phyloP scores from a whole-genome alignment of 2,329 filamentous ascomycete species.

The Exophiala mesophila region DNA sequence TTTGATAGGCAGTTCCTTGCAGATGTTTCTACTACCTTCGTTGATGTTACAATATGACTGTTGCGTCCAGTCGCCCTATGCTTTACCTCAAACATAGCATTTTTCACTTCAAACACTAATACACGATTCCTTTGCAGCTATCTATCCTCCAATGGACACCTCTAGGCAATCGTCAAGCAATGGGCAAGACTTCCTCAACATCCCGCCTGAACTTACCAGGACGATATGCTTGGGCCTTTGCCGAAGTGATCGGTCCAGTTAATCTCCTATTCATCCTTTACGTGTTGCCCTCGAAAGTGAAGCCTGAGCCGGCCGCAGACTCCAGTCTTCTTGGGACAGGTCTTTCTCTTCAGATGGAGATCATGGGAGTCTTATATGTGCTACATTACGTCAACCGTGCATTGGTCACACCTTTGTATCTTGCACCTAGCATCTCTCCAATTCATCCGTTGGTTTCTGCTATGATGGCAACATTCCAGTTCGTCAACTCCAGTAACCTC shows the following conservation, averaged over 20 bases:
- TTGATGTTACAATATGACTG: no score
- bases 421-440: constrained; percentile 87
- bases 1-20: no score
- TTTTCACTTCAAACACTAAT: constrained; percentile 56
- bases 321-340: constrained; percentile 21
- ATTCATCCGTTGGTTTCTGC: constrained; percentile 67
- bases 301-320: constrained; percentile 16
- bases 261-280: constrained; percentile 75
- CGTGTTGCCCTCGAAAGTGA: constrained; percentile 53
- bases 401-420: constrained; percentile 69
- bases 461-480: constrained; percentile 66
- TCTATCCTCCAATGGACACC: constrained; percentile 54
- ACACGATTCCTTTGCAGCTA: constrained; percentile 58
- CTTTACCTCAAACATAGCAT: constrained; percentile 21
- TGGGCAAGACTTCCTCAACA: constrained; percentile 79
- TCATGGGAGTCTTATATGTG: constrained; percentile 47
- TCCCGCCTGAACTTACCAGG: constrained; percentile 75
- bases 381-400: constrained; percentile 92
- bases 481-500: constrained; percentile 72
- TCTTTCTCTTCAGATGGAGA: constrained; percentile 34
- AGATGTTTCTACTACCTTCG: no score
- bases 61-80: constrained; percentile 4
- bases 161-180: constrained; percentile 58
- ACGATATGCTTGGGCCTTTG: constrained; percentile 77
- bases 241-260: constrained; percentile 77